Evolutionary conservation across 768 basidiomycete genomes (phyloP).

Genomic region (Leccinum rimulosum): DNA sequence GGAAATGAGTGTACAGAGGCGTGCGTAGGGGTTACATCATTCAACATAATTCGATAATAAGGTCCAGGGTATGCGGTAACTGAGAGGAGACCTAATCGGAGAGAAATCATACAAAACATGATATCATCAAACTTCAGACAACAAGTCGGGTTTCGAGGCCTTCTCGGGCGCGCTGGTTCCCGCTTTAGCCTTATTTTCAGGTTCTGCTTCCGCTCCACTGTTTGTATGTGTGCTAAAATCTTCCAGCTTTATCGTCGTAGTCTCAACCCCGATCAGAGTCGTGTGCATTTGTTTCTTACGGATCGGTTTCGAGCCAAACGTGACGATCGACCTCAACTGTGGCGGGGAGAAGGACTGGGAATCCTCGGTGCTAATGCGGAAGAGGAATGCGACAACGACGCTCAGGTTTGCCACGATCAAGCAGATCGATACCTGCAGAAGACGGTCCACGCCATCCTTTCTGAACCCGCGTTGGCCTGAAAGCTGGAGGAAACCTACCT

Average conservation of each 20-base stretch:
- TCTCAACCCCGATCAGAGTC: background rate
- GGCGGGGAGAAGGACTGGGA: background rate
- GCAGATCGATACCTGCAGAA: background rate
- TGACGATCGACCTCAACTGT: background rate
- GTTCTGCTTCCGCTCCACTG: background rate
- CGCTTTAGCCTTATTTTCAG: background rate
- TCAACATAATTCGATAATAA: background rate
- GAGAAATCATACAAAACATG: background rate
- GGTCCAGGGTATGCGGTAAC: background rate
- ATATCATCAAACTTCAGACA: background rate
- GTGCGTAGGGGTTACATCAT: background rate
- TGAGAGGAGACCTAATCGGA: background rate
- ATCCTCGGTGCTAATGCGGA: constrained; percentile 7
- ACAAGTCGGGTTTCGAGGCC: background rate
- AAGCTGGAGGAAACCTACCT: background rate
- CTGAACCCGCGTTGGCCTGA: background rate
- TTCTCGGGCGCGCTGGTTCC: background rate
- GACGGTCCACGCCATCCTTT: background rate
- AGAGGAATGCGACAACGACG: constrained; percentile 6
- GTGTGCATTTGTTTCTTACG: background rate
- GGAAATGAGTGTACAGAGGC: background rate
- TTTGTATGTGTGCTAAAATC: background rate
- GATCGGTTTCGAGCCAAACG: background rate
- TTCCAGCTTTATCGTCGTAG: background rate
- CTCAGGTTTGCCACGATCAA: constrained; percentile 2